Conservation (phyloP, 2,329 filamentous ascomycete genomes). For the Penicillium sp. region DNA sequence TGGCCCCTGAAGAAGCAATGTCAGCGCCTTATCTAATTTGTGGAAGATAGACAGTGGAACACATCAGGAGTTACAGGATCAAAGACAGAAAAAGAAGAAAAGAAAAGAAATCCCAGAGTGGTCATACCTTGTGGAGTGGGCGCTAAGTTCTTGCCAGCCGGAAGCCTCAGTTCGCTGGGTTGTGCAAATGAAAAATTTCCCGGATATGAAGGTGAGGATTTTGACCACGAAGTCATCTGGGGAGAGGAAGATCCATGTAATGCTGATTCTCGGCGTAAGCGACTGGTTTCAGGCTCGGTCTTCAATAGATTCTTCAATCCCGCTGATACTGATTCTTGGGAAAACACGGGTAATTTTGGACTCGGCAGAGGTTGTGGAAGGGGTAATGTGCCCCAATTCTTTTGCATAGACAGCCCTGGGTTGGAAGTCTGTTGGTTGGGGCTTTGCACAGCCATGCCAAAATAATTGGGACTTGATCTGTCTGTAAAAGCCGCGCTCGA, state of each 20-base stretch:
- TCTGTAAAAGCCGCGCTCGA: conserved; percentile 21
- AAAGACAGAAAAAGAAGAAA: neutral
- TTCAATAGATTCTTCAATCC: conserved; percentile 71
- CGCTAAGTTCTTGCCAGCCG: neutral
- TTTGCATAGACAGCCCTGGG: conserved; percentile 59
- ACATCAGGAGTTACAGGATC: neutral
- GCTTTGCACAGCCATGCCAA: conserved; percentile 68
- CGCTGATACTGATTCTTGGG: conserved; percentile 75
- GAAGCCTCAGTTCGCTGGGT: neutral
- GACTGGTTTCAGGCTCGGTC: conserved; percentile 22
- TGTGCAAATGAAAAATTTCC: conserved; percentile 1
- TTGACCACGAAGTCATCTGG: conserved; percentile 5
- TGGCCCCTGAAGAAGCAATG: neutral
- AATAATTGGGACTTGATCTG: conserved; percentile 75
- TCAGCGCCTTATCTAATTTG: conserved; percentile 6
- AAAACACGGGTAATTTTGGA: conserved; percentile 26
- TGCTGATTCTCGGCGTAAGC: conserved; percentile 21
- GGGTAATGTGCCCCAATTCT: conserved; percentile 72
- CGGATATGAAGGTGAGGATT: neutral
- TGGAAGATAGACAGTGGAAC: neutral
- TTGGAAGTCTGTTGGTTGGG: conserved; percentile 63
- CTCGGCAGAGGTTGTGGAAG: conserved; percentile 65
- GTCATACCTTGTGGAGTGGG: conserved; percentile 12
- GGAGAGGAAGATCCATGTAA: conserved; percentile 21
- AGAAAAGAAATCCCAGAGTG: neutral